These are phyloP conservation scores for Plectosphaerella cucumerina DNA, from an alignment of 2,329 filamentous ascomycete species.

Conservation along the genomic window DNA sequence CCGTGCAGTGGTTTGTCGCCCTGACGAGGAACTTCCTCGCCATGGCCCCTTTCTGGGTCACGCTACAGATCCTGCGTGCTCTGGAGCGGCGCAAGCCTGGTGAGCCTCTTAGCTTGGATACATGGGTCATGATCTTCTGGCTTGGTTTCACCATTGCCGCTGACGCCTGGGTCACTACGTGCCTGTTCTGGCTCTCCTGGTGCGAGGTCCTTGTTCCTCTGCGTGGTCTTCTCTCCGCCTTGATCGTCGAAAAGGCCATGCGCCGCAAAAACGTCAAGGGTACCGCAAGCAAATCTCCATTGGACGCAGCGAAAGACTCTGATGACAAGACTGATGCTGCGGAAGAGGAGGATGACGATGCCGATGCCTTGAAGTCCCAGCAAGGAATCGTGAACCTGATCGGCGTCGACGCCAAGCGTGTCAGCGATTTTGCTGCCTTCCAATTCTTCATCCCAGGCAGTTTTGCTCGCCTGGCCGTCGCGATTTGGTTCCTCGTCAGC, in stretches of 20 bases:
- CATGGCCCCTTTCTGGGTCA: conserved; percentile 66
- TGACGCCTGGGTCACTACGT: conserved; percentile 58
- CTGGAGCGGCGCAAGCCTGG: conserved; percentile 53
- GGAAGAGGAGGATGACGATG: conserved; percentile 15
- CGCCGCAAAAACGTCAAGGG: conserved; percentile 70
- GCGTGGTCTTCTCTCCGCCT: conserved; percentile 63
- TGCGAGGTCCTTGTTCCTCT: conserved; percentile 61
- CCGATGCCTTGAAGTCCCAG: conserved; percentile 36
- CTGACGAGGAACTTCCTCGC: conserved; percentile 52
- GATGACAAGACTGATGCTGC: conserved; percentile 20
- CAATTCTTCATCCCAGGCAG: conserved; percentile 63
- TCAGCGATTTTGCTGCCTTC: conserved; percentile 64
- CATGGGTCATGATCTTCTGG: conserved; percentile 65
- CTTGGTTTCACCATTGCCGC: conserved; percentile 58
- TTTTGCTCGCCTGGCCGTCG: conserved; percentile 59
- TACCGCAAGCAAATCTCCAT: conserved; percentile 42
- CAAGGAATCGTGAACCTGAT: conserved; percentile 76
- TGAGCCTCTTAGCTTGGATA: conserved; percentile 41
- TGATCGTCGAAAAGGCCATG: conserved; percentile 75
- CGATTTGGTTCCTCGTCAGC: conserved; percentile 60
- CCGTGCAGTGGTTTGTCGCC: conserved; percentile 56
- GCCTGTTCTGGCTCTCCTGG: conserved; percentile 64
- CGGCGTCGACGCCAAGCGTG: conserved; percentile 67
- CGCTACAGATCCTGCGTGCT: conserved; percentile 59
- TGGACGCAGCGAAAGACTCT: conserved; percentile 27